Conservation (phyloP, 441 rosid species). For the Jatropha podagrica region DNA sequence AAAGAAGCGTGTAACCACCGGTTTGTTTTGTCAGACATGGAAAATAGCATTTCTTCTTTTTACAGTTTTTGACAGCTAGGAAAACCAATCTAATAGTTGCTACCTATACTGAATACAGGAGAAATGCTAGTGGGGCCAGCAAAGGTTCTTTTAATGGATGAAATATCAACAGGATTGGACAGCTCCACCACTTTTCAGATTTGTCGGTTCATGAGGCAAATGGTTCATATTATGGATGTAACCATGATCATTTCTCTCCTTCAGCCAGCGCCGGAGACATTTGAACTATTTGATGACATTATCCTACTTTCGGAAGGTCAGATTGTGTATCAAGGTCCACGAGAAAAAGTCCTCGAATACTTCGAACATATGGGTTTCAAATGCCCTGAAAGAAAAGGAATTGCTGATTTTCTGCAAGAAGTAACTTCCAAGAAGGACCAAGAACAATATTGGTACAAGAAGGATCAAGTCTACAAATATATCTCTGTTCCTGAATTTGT, state of each 20-base stretch:
- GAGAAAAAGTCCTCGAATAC: slow-evolving; percentile 57
- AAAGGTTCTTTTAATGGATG: slow-evolving; percentile 83
- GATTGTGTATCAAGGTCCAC: slow-evolving; percentile 86
- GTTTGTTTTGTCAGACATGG: slow-evolving; percentile 30
- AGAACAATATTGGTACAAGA: slow-evolving; percentile 80
- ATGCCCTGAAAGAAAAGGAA: slow-evolving; percentile 90
- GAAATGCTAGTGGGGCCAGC: slow-evolving; percentile 97
- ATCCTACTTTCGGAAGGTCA: slow-evolving; percentile 80
- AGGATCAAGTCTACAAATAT: slow-evolving; percentile 50
- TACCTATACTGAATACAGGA: slow-evolving; percentile 44
- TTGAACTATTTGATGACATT: slow-evolving; percentile 77
- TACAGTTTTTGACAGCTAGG: not conserved
- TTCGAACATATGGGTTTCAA: slow-evolving; percentile 74
- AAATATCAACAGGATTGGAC: slow-evolving; percentile 89
- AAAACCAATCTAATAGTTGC: slow-evolving; percentile 16
- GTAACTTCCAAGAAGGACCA: slow-evolving; percentile 94
- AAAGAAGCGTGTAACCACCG: slow-evolving; percentile 86
- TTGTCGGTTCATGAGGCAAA: slow-evolving; percentile 74
- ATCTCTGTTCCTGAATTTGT: slow-evolving; percentile 66
- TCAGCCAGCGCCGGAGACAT: slow-evolving; percentile 95
- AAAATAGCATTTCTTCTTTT: not conserved
- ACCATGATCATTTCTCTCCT: slow-evolving; percentile 81
- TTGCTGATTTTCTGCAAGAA: slow-evolving; percentile 93
- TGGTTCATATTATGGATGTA: slow-evolving; percentile 82
- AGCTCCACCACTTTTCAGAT: slow-evolving; percentile 89